Evolutionary conservation across 305 asterid species (phyloP).

Genomic region (Solanum hybrid): DNA sequence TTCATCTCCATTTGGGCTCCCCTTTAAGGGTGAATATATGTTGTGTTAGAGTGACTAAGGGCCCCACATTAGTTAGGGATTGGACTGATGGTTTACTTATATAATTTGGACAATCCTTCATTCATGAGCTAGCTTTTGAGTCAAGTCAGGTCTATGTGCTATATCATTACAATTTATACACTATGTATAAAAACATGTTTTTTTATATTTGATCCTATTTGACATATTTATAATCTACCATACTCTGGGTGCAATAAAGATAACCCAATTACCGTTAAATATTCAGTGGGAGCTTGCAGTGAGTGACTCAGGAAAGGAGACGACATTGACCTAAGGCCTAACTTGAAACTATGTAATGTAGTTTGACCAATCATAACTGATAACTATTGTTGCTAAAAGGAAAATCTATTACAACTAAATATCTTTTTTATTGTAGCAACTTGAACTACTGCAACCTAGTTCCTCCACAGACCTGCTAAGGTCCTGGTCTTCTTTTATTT

Average conservation of each 20-base stretch:
- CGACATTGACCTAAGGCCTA: background rate
- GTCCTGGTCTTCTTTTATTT: background rate
- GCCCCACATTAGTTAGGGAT: background rate
- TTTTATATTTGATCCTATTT: background rate
- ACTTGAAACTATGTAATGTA: background rate
- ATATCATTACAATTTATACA: background rate
- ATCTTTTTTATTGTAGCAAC: background rate
- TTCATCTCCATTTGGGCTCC: background rate
- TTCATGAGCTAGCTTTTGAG: background rate
- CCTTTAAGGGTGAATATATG: background rate
- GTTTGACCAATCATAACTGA: too few relatives aligned
- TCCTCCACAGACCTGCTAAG: background rate
- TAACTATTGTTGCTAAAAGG: background rate
- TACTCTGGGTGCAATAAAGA: background rate
- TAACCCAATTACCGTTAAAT: background rate
- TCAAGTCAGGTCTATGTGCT: background rate
- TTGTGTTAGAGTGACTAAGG: background rate
- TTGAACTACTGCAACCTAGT: background rate
- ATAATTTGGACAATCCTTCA: background rate
- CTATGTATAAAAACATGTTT: background rate
- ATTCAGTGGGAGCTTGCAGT: background rate
- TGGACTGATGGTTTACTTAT: background rate
- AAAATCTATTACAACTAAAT: background rate
- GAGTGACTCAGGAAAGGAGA: background rate
- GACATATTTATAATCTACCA: background rate